Evolutionary conservation across 345 rosid species (phyloP).

Genomic region (Sisymbrium irio): DNA sequence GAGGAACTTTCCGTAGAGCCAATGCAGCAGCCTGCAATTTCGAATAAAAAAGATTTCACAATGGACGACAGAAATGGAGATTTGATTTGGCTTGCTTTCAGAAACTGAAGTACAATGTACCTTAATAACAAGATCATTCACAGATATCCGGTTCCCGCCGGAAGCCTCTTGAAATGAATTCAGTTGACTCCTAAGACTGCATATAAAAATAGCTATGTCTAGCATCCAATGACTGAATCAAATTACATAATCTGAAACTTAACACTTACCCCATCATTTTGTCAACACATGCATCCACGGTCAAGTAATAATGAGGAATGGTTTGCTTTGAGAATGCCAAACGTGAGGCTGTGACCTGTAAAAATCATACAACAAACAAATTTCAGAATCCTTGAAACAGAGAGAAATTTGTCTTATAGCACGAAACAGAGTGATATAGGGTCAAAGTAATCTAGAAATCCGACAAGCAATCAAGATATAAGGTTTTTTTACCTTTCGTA

Average conservation of each 20-base stretch:
- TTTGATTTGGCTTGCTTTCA: not conserved
- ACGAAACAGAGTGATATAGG: not conserved
- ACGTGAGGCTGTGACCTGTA: constrained; percentile 91
- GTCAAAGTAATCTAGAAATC: not conserved
- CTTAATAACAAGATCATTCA: constrained; percentile 97
- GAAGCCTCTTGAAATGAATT: constrained; percentile 85
- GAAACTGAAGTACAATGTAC: constrained; percentile 39
- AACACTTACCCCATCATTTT: constrained; percentile 72
- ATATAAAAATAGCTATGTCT: constrained; percentile 14
- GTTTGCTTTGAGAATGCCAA: constrained; percentile 91
- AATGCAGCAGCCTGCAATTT: constrained; percentile 86
- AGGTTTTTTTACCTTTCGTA: constrained; percentile 68
- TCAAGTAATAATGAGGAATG: constrained; percentile 92
- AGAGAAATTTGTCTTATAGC: not conserved
- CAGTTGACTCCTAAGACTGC: constrained; percentile 74
- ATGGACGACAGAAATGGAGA: not conserved
- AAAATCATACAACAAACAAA: constrained; percentile 20
- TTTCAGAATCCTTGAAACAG: not conserved
- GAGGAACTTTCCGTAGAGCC: constrained; percentile 92
- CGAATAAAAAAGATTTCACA: constrained; percentile 8
- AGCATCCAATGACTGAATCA: not conserved
- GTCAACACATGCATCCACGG: constrained; percentile 93
- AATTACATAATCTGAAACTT: constrained; percentile 2
- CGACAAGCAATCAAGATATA: not conserved
- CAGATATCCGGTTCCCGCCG: constrained; percentile 88